These are phyloP conservation scores for Vigna angularis DNA, from an alignment of 306 rosid species.

Conservation along the genomic window DNA sequence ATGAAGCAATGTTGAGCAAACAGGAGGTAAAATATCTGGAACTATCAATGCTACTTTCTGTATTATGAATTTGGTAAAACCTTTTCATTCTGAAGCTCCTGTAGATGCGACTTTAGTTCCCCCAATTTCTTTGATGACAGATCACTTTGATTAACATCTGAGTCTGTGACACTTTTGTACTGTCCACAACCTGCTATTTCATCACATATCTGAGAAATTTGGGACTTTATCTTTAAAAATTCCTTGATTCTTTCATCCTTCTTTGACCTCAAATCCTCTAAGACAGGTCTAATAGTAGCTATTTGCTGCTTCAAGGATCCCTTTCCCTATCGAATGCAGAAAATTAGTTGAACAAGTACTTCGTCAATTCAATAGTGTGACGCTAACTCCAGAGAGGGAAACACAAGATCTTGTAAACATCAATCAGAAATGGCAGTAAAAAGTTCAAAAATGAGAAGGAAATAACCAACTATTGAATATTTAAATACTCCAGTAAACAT, in stretches of 20 bases:
- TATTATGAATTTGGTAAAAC: conserved; percentile 46
- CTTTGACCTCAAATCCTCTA: conserved; percentile 79
- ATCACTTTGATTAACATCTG: conserved; percentile 53
- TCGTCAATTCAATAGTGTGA: conserved; percentile 24
- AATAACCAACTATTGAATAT: conserved; percentile 16
- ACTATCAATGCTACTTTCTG: conserved; percentile 19
- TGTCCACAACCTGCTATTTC: conserved; percentile 74
- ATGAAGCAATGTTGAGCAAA: conserved; percentile 31
- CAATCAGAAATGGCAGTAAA: not conserved
- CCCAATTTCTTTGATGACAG: conserved; percentile 69
- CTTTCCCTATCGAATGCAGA: conserved; percentile 63
- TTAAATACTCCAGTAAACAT: conserved; percentile 9
- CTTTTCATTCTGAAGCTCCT: conserved; percentile 89
- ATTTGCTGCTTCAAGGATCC: conserved; percentile 81
- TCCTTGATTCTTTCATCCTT: conserved; percentile 67
- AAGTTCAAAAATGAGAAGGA: conserved; percentile 11
- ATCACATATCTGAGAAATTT: conserved; percentile 62
- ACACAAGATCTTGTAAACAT: conserved; percentile 26
- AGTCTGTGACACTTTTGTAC: conserved; percentile 49
- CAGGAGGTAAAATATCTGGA: not conserved
- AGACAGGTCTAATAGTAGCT: conserved; percentile 59
- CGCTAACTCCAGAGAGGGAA: conserved; percentile 27
- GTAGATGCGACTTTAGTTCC: conserved; percentile 76
- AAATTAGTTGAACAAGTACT: conserved; percentile 39
- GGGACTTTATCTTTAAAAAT: conserved; percentile 66